phyloP scores from a whole-genome alignment of 352 stramenopile genomes.

The Globisporangium cystogenes region DNA sequence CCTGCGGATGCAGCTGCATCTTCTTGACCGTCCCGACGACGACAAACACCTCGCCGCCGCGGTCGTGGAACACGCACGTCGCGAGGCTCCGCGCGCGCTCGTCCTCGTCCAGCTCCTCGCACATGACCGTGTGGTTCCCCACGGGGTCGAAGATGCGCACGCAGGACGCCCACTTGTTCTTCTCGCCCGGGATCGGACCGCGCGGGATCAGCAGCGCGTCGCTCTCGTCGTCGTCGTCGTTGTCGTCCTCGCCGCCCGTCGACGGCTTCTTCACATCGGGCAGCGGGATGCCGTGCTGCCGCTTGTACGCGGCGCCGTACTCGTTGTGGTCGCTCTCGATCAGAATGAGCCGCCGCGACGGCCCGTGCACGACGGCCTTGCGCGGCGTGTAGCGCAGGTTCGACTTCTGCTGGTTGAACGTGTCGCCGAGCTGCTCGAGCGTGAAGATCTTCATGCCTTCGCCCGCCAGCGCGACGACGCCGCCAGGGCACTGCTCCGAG shows the following conservation, averaged over 20 bases:
- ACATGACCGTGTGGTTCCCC: slow-evolving; percentile 78
- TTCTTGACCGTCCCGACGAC: slow-evolving; percentile 95
- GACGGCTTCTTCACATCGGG: slow-evolving; percentile 39
- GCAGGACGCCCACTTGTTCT: slow-evolving; percentile 94
- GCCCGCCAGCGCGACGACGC: slow-evolving; percentile 94
- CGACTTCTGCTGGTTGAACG: slow-evolving; percentile 96
- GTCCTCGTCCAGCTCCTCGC: slow-evolving; percentile 92
- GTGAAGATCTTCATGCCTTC: slow-evolving; percentile 97
- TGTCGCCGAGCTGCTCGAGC: slow-evolving; percentile 93
- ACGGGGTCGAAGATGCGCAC: slow-evolving; percentile 97
- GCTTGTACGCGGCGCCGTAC: slow-evolving; percentile 90
- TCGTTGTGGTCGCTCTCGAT: slow-evolving; percentile 98
- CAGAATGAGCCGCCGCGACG: slow-evolving; percentile 89
- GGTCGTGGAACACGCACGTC: slow-evolving; percentile 93
- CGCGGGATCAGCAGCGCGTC: slow-evolving; percentile 70
- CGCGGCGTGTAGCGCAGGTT: slow-evolving; percentile 97
- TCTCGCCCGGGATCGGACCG: slow-evolving; percentile 46
- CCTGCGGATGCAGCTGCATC: slow-evolving; percentile 92
- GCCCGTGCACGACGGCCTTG: slow-evolving; percentile 90
- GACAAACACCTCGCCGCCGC: slow-evolving; percentile 96
- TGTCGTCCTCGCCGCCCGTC: slow-evolving; percentile 62
- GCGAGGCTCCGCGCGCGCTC: slow-evolving; percentile 92
- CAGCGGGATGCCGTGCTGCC: slow-evolving; percentile 58
- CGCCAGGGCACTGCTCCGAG: slow-evolving; percentile 94
- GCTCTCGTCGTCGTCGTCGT: slow-evolving; percentile 83